Conservation (phyloP, 1,284 basidiomycete species). For the Mycosarcoma mackinlayi region DNA sequence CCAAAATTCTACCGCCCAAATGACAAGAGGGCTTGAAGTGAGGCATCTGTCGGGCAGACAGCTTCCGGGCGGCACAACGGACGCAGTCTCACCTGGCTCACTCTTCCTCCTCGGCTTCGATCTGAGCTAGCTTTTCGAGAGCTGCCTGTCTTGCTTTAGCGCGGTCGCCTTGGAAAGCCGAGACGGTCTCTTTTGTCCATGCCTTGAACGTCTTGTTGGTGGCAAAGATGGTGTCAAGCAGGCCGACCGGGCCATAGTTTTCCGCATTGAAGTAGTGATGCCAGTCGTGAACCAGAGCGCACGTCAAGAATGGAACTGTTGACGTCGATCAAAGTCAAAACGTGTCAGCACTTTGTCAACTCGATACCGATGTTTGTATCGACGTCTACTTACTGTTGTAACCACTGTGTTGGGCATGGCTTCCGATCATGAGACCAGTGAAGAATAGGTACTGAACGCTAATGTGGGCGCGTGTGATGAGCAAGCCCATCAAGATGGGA, state of each 20-base stretch:
- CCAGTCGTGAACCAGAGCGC: conserved; percentile 7
- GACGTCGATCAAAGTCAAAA: too few species aligned
- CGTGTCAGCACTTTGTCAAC: too few species aligned
- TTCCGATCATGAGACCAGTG: background rate
- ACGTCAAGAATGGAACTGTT: background rate
- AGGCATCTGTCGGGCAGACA: too few species aligned
- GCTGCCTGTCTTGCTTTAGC: conserved; percentile 3
- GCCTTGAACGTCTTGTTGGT: conserved; percentile 7
- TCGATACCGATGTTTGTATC: too few species aligned
- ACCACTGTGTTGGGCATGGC: background rate
- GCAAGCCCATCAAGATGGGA: conserved; percentile 2
- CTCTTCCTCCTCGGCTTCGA: conserved; percentile 3
- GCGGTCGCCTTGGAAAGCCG: conserved; percentile 7
- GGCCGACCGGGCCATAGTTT: conserved; percentile 5
- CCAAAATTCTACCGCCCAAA: too few species aligned
- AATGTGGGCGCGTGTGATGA: background rate
- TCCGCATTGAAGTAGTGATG: conserved; percentile 8
- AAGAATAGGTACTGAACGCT: conserved; percentile 7
- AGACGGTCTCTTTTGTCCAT: conserved; percentile 3
- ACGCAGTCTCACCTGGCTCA: background rate
- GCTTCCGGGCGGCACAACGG: too few species aligned
- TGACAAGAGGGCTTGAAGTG: too few species aligned
- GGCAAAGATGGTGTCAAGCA: conserved; percentile 2
- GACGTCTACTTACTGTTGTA: conserved; percentile 4
- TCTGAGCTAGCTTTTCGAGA: conserved; percentile 6